Base-by-base conservation (phyloP, 352 stramenopile species). In the Peronospora tabacina region DNA sequence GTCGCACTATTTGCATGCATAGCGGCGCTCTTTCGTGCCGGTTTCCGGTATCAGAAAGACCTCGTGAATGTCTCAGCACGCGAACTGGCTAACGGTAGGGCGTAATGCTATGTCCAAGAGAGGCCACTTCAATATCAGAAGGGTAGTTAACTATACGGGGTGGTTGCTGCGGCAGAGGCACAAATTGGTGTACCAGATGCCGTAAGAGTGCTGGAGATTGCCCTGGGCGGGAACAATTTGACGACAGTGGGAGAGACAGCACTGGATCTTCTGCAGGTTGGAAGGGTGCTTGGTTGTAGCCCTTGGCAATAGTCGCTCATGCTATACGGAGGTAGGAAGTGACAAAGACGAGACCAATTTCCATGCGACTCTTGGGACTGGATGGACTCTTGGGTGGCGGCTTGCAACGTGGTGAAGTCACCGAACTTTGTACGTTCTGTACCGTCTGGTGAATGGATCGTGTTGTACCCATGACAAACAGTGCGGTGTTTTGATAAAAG, bases 391-490 rank as follows among this genome's bases (percentile, higher is more conserved):
- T 92, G 26, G 79, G 74, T 8, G 82, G 82, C 2, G 82, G 82
- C 0, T 61, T 93, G 22, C 51, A 75, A 11, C 66, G 69, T 12
- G 71, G 82, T 12, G 82, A 93, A 71, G 50, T 93, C 24, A 88
- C 71, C 1, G 82, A 93, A 29, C 81, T 93, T 28, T 89, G 81
- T 88, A 45, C 5, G 70, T 49, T 41, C 8, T 33, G 28, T 4
- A 13, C 28, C 13, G 2, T 5, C 4, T 42, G 26, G 3, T 38
- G 2, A 26, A 3, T 26, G 22, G 5, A 26, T 26, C 22, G 7
- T 26, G 22, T 26, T 26, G 22, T 26, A 5, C 4, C 22, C 7
- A 5, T 5, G 0, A 26, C 7, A 22, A 22, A 22, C 19, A 8
- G 39, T 40, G 3, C 13, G 10, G 7, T 17, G 2, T 26, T 26